Evolutionary conservation across 2,329 filamentous ascomycete species (phyloP).

Genomic region (Cercospora canescens): DNA sequence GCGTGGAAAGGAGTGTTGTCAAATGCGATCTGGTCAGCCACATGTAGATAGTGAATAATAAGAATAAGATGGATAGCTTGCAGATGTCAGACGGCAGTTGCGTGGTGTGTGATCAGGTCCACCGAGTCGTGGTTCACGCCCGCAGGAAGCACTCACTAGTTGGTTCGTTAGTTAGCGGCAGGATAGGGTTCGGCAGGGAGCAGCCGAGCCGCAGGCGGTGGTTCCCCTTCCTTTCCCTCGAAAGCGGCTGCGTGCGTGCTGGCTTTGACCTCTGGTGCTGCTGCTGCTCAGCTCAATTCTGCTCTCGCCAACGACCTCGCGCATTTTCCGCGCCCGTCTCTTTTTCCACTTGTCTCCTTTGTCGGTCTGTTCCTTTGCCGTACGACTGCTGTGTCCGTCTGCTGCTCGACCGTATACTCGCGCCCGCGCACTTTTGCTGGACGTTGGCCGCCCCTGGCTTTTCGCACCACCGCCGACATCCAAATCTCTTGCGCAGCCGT

Average conservation of each 20-base stretch:
- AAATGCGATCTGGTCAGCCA: not conserved
- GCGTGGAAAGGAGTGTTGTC: not conserved
- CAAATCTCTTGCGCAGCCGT: not conserved
- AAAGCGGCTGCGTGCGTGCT: not conserved
- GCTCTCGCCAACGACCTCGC: not conserved
- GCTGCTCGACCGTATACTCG: not conserved
- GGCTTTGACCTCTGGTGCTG: not conserved
- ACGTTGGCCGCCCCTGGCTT: not conserved
- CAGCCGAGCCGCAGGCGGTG: not conserved
- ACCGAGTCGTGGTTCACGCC: not conserved
- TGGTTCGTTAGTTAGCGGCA: not conserved
- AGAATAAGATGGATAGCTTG: not conserved
- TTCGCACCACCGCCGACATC: not conserved
- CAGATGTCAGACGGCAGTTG: not conserved
- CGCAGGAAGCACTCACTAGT: not conserved
- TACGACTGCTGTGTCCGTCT: conserved; percentile 6
- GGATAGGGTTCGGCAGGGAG: conserved; percentile 2
- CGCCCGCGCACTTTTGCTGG: not conserved
- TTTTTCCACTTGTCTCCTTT: conserved; percentile 12
- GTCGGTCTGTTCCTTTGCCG: conserved; percentile 10
- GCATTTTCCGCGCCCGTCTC: conserved; percentile 4
- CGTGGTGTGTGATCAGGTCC: not conserved
- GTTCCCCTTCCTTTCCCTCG: not conserved
- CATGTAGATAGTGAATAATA: not conserved
- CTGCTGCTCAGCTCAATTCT: conserved; percentile 4